Percentiles rank a stretch among this genome's conserved stretches.
Evolutionary conservation across 192 early-diverging fungal species (phyloP).

Genomic region (Umbelopsis vinacea): DNA sequence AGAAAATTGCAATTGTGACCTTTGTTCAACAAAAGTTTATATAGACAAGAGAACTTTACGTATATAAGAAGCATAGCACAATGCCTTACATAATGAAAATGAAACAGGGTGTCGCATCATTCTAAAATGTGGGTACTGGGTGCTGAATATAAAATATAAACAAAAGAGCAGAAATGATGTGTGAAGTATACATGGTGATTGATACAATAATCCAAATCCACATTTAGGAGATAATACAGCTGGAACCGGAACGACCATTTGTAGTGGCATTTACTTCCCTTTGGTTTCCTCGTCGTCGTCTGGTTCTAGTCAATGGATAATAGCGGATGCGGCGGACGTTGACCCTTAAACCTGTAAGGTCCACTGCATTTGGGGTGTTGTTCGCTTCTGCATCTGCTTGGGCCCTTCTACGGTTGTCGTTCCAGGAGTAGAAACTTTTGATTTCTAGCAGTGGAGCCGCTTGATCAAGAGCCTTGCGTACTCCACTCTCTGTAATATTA

Average conservation of each 20-base stretch:
- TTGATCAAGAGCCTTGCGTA: conserved; percentile 42
- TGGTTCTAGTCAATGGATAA: conserved; percentile 16
- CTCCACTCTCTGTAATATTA: conserved; percentile 51
- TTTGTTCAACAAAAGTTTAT: too few species aligned
- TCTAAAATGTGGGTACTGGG: too few species aligned
- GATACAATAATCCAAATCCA: not conserved
- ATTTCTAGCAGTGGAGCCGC: conserved; percentile 43
- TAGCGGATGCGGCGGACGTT: conserved; percentile 9
- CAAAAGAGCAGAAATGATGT: not conserved
- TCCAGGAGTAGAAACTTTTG: conserved; percentile 56
- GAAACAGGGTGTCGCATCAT: not conserved
- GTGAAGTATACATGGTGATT: not conserved
- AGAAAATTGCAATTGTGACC: too few species aligned
- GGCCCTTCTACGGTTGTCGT: conserved; percentile 14
- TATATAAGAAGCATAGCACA: not conserved
- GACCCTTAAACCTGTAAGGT: not conserved
- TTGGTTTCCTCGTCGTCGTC: conserved; percentile 9
- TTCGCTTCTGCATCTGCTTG: conserved; percentile 3
- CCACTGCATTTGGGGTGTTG: not conserved
- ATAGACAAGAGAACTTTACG: not conserved
- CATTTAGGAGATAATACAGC: conserved; percentile 18
- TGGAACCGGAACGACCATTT: not conserved
- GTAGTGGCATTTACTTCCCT: not conserved
- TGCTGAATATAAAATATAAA: conserved; percentile 2
- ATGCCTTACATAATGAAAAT: not conserved